Evolutionary conservation across 2,329 filamentous ascomycete genomes (phyloP), one percentile per base, ranked within the genome.

Genomic region (Penicillium sp.): DNA sequence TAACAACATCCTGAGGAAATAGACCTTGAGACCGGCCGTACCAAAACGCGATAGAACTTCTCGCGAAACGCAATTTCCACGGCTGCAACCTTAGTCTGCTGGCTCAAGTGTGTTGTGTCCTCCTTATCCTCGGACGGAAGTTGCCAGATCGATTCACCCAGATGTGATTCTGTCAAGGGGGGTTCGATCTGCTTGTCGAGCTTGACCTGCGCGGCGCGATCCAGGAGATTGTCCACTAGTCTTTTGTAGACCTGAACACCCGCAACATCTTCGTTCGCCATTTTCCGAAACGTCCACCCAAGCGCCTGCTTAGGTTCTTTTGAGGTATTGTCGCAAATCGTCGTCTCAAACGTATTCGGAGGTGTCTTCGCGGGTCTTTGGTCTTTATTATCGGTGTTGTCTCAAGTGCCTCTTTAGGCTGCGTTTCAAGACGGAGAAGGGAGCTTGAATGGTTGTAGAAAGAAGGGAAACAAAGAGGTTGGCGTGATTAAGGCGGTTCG

Each of bases 31-130:
- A 51, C 9, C 61, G 26, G 42, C 64, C 87, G 79, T 76, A 94
- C 91, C 70, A 96, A 82, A 57, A 91, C 78, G 58, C 83, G 79
- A 73, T 90, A 90, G 74, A 97, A 95, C 44, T 89, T 82, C 63
- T 88, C 84, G 65, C 91, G 86, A 47, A 88, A 89, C 10, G 91
- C 91, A 16, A 88, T 91, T 73, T 97, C 94, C 43, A 96, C 84
- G 19, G 89, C 81, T 32, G 87, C 85, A 68, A 85, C 85, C 34
- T 76, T 74, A 26, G 72, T 69, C 61, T 86, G 84, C 41, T 82
- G 81, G 55, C 65, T 77, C 61, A 79, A 79, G 36, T 77, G 74
- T 26, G 64, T 61, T 3, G 62, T 49, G 9, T 48, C 32, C 3
- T 55, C 55, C 26, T 64, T 49, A 41, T 69, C 58, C 9, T 63